Evolutionary conservation across 2,329 filamentous ascomycete species (phyloP), one percentile per base, ranked within the genome.

Genomic region (Ilyonectria robusta): DNA sequence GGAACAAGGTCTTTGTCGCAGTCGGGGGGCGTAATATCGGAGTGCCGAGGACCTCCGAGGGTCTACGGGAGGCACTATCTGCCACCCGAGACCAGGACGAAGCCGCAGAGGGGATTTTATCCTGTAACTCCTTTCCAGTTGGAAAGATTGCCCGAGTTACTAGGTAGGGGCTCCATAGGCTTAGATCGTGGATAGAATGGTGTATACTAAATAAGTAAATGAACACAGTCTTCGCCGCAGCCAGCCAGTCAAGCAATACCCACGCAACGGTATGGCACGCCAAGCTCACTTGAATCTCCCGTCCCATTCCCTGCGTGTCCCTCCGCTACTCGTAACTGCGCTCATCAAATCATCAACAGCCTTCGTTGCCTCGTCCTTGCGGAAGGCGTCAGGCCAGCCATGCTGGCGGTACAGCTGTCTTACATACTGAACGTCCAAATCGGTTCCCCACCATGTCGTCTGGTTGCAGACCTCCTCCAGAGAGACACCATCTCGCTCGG

Each of bases 341-440:
- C 33, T 37, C 33, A 37, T 11, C 33, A 37, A 40, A 17, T 40
- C 37, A 17, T 40, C 5, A n/a, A 40, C 15, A 40, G 37, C 37
- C 6, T 40, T 40, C 3, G 13, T 15, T 15, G 69, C 69, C 46
- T 79, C 76, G 47, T 70, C 61, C 67, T 76, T 78, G 33, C 70
- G 71, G 65, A 79, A 81, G 33, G 73, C 57, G 46, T 78, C 61
- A 8, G 78, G 79, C 79, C 78, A 81, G 21, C 78, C 75, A 56
- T 81, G 71, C 31, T 74, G 69, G 10, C 73, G 72, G 57, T 78
- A 81, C 26, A 81, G 72, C 9, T 72, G 70, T 33, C 62, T 61
- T 1, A 66, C 63, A 23, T 72, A 71, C 55, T 68, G 67, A 21
- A 67, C 42, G 26, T 72, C 69, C 42, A 70, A 61, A 13, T 74